Evolutionary conservation across 257 asterid species (phyloP).

Genomic region (Solanum dulcamara): DNA sequence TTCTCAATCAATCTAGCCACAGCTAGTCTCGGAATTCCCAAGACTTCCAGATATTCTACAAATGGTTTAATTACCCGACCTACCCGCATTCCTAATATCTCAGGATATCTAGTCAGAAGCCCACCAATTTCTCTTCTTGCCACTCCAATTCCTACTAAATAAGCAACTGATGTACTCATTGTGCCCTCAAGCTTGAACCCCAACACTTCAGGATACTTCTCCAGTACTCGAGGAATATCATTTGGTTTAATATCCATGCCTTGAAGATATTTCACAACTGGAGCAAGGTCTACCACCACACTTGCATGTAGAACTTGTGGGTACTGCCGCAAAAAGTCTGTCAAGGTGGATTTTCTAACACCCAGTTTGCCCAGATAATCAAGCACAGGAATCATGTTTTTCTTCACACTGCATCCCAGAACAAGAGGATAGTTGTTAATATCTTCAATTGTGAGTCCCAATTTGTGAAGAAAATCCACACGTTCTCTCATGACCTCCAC

Average conservation of each 20-base stretch:
- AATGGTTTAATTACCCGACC: conserved; percentile 92
- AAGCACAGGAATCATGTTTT: conserved; percentile 92
- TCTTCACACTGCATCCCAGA: conserved; percentile 97
- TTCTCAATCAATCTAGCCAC: conserved; percentile 81
- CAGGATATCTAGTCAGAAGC: conserved; percentile 62
- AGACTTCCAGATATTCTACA: conserved; percentile 65
- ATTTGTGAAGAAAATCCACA: conserved; percentile 74
- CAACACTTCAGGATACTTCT: conserved; percentile 75
- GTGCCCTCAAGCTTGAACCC: conserved; percentile 98
- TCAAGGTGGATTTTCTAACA: conserved; percentile 63
- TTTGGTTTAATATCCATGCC: conserved; percentile 90
- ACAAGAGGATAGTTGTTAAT: conserved; percentile 93
- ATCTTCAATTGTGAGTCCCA: conserved; percentile 86
- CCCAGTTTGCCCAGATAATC: conserved; percentile 93
- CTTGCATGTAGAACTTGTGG: conserved; percentile 99
- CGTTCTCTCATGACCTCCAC: conserved; percentile 91
- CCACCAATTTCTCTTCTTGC: conserved; percentile 91
- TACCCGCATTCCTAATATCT: conserved; percentile 90
- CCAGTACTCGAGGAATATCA: conserved; percentile 80
- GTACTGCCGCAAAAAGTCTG: conserved; percentile 67
- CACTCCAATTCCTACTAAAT: conserved; percentile 87
- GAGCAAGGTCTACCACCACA: conserved; percentile 84
- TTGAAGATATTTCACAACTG: conserved; percentile 89
- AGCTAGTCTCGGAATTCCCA: conserved; percentile 75
- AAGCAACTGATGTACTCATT: conserved; percentile 98